Conservation (phyloP, 352 stramenopile genomes). For the Pythium dissimile region DNA sequence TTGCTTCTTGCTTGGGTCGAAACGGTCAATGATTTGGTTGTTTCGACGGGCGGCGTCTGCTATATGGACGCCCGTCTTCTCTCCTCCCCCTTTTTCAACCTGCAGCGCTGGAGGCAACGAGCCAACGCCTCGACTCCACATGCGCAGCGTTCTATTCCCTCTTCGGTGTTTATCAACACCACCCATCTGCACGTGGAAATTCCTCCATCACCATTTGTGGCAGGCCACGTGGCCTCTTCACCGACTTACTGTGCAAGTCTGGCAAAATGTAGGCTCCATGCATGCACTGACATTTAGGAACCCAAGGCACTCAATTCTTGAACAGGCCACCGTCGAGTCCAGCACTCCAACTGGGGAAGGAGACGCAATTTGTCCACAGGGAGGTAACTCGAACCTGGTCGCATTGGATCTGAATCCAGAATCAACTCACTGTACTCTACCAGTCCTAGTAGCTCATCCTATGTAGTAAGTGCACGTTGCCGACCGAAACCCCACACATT, state of each 20-base stretch:
- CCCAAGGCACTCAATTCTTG: too few relatives aligned
- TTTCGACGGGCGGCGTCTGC: not conserved
- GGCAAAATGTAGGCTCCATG: too few relatives aligned
- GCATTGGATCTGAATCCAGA: too few relatives aligned
- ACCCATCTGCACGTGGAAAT: conserved; percentile 35
- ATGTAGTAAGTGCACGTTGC: too few relatives aligned
- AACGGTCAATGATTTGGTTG: not conserved
- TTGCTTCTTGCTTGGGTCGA: conserved; percentile 1
- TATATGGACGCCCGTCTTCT: not conserved
- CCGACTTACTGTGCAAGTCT: not conserved
- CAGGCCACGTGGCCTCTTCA: not conserved
- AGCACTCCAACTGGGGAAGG: too few relatives aligned
- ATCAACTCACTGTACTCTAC: too few relatives aligned
- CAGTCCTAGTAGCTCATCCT: too few relatives aligned
- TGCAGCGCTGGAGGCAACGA: not conserved
- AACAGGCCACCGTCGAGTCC: too few relatives aligned
- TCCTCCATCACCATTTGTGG: not conserved
- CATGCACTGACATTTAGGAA: too few relatives aligned
- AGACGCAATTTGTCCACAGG: too few relatives aligned
- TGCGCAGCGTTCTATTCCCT: conserved; percentile 10
- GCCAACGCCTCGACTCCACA: not conserved
- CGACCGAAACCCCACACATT: too few relatives aligned
- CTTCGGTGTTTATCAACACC: conserved; percentile 90
- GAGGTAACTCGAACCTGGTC: too few relatives aligned
- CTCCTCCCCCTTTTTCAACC: not conserved